Base-by-base conservation (phyloP, 306 rosid genomes). In the Trifolium repens region DNA sequence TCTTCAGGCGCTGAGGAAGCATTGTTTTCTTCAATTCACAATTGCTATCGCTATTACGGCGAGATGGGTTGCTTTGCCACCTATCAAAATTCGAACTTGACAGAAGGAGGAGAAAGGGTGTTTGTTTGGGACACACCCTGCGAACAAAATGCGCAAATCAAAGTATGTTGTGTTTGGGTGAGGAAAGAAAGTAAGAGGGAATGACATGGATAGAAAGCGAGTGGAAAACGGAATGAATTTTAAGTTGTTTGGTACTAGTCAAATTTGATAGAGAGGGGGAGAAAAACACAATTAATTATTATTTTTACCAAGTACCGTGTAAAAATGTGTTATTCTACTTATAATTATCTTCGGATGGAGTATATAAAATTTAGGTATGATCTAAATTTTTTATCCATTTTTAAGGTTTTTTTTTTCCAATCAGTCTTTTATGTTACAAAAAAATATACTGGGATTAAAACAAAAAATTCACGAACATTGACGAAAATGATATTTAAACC, bases 1-100 rank as follows among this genome's bases (percentile, higher is more conserved):
- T 86, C 84, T 88, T 91, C 78, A 90, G 60, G 57, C 85, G 83
- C 46, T 83, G 87, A 5, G 94, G 90, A 81, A 84, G 77, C 98
- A 91, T 94, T 80, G 19, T 84, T 58, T 4, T 3, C 27, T 16
- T 16, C 59, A 17, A 53, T 53, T n/a, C 59, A 17, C 12, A 8
- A 8, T 53, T 17, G 27, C 24, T 14, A 49, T 49, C 19, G 54
- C 17, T 14, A 47, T 17, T 53, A 53, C 60, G 5, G 14, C 32
- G 32, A 55, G 14, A 19, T 55, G 30, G 30, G 61, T 55, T 9
- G 10, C 9, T 39, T 39, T 8, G 2, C 0, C 9, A 39, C 42
- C 7, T 8, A 55, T 55, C 61, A 22, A 55, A 16, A 16, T n/a
- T 52, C 5, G 9, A 16, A 52, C 58, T 52, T 52, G 4, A 16